These are phyloP conservation scores for Vigna hirtella DNA, from an alignment of 306 rosid species.

Conservation along the genomic window DNA sequence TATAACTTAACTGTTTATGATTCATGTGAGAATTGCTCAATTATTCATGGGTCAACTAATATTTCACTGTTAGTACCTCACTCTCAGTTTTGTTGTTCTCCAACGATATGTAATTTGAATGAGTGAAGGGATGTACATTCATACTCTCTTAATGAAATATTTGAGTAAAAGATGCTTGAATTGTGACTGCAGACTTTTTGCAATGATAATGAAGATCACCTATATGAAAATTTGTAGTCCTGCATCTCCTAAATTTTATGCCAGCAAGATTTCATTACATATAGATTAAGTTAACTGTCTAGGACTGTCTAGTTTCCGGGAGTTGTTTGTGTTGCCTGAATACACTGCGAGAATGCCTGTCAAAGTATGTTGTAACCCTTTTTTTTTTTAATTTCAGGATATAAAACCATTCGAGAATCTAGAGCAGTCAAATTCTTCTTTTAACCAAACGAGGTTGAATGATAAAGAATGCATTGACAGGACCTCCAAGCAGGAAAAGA, in stretches of 20 bases:
- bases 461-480: conserved; percentile 33
- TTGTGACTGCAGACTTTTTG: no score
- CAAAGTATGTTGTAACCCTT: conserved; percentile 1
- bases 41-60: conserved; percentile 11
- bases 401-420: conserved; percentile 41
- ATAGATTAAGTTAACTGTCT: conserved; percentile 6
- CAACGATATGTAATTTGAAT: conserved; percentile 12
- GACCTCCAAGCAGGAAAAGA: conserved; percentile 38
- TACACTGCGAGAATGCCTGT: conserved; percentile 22
- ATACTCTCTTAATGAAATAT: background rate
- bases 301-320: conserved; percentile 21
- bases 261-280: background rate
- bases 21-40: background rate
- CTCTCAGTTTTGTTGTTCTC: background rate
- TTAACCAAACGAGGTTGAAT: conserved; percentile 41
- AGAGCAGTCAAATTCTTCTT: conserved; percentile 28
- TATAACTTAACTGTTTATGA: background rate
- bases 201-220: no score
- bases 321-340: conserved; percentile 15
- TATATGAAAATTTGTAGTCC: background rate
- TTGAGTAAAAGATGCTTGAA: background rate
- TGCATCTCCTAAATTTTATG: background rate
- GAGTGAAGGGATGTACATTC: background rate
- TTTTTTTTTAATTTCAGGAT: conserved; percentile 52
- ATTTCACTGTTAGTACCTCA: conserved; percentile 9